Base-by-base conservation (phyloP, 2,329 filamentous ascomycete genomes). In the Neophaeococcomyces mojaviensis region DNA sequence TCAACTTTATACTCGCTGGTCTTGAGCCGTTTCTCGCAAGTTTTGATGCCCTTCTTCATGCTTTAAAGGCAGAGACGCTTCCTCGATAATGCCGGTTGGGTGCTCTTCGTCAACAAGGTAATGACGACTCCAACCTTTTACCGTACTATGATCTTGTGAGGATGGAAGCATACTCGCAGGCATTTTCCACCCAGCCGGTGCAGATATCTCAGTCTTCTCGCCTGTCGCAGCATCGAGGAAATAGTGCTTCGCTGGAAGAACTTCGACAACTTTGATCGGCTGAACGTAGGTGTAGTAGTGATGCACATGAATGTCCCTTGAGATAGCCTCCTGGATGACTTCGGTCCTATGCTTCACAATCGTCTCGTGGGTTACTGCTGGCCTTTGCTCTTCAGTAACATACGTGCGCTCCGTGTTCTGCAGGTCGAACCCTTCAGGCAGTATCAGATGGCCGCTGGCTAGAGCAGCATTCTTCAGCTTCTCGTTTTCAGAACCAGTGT, bases 401-500 rank as follows among this genome's bases (percentile, higher is more conserved):
- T 58, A 40, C 8, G 55, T 57, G 10, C 49, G 44, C 22, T 47
- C 48, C 13, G 39, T 50, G 5, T 37, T 35, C n/a, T 46, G 44
- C 9, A 44, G 51, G 18, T 32, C 42, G 45, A 55, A 51, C 4
- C 46, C 50, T 8, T 44, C 28, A n/a, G 51, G 52, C 16, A 55
- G 52, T 9, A 34, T 7, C 7, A 49, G 12, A 26, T 53, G 45
- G 9, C 24, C 30, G 7, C 28, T 19, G 6, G 32, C 15, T n/a
- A 43, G 15, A 3, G 31, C 31, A 34, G 15, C 20, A 16, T n/a
- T 20, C 18, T 34, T 43, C 19, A 8, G 13, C 7, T 24, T 26
- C 9, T 39, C 37, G 49, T 75, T 98, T 47, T 90, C 24, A 28
- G 24, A 10, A 10, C 10, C 24, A 28, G 5, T 5, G 24, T 10